Evolutionary conservation across 2,329 filamentous ascomycete species (phyloP), one percentile per base, ranked within the genome.

Genomic region (Microdochium paspali): DNA sequence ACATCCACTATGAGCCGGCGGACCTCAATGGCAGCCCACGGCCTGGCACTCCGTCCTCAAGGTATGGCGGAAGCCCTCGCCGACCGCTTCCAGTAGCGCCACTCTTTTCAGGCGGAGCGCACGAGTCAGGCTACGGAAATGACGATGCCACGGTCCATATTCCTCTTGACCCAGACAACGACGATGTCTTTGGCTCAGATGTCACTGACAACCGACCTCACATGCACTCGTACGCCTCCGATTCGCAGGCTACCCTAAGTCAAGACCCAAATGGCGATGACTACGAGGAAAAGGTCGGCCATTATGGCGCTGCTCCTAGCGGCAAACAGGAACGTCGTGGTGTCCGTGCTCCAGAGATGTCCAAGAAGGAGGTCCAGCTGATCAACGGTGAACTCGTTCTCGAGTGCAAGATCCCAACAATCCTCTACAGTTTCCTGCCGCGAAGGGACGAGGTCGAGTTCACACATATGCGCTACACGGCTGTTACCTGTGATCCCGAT

Each of bases 361-460:
- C 85, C 10, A 93, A 84, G 67, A 95, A 95, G 62, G 91, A 97
- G 65, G 93, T 98, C 47, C 84, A 89, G 58, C 79, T 98, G 42
- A 94, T 97, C 76, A 97, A 98, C 62, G 93, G 93, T 61, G 91
- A 98, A 68, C 82, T 98, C 46, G 91, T 98, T 49, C 76, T 98
- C 44, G 93, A 98, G 70, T 97, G 93, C 76, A 98, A 98, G 70
- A 98, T 98, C 55, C 93, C 94, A 1, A 98, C 93, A 1, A 98
- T 97, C 56, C 74, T 98, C 35, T 94, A 97, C 77, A 95, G 90
- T 63, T 98, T 98, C 69, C 71, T 98, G 51, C 94, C 94, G 0
- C 81, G 91, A 15, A 82, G 91, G 50, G 90, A 96, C 61, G 91
- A 95, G 64, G 77, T 91, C 52, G 93, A 98, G 62, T 98, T 98